Percentiles rank a stretch among this genome's conserved stretches.
phyloP scores from a whole-genome alignment of 768 basidiomycete genomes.

The Asterophora parasitica region DNA sequence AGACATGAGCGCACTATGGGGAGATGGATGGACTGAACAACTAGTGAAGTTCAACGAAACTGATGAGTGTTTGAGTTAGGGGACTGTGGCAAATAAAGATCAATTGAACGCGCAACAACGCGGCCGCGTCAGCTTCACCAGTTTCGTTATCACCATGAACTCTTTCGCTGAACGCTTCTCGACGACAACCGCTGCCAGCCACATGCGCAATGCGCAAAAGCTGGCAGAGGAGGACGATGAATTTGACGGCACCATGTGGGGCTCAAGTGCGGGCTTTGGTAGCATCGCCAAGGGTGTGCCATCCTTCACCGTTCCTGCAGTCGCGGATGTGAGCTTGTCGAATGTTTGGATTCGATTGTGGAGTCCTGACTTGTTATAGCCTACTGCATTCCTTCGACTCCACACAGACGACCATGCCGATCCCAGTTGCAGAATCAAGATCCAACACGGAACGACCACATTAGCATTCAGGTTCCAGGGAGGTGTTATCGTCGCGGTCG shows the following conservation, averaged over 20 bases:
- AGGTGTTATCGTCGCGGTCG: conserved; percentile 99
- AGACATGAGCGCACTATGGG: conserved; percentile 11
- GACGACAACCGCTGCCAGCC: conserved; percentile 44
- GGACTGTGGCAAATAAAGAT: conserved; percentile 26
- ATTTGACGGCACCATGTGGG: conserved; percentile 70
- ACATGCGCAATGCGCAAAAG: conserved; percentile 44
- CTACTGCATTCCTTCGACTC: conserved; percentile 81
- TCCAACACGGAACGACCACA: conserved; percentile 97
- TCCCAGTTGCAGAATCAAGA: conserved; percentile 93
- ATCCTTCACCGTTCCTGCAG: conserved; percentile 64
- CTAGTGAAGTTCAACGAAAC: not conserved
- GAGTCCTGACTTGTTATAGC: conserved; percentile 44
- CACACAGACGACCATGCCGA: conserved; percentile 97
- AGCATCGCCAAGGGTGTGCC: conserved; percentile 67
- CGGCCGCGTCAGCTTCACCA: conserved; percentile 40
- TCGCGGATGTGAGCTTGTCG: conserved; percentile 62
- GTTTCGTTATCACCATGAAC: conserved; percentile 54
- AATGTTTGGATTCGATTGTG: not conserved
- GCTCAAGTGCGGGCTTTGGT: conserved; percentile 79
- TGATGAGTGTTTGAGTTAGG: conserved; percentile 5
- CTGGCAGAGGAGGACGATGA: conserved; percentile 58
- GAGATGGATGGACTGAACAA: not conserved
- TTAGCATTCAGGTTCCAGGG: conserved; percentile 95
- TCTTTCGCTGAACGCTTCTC: conserved; percentile 62
- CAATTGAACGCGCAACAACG: conserved; percentile 34